A percentile compares a stretch with the other conserved stretches of the same genome.
These are phyloP conservation scores for Salix caprea DNA, from an alignment of 345 rosid species.

Conservation along the genomic window DNA sequence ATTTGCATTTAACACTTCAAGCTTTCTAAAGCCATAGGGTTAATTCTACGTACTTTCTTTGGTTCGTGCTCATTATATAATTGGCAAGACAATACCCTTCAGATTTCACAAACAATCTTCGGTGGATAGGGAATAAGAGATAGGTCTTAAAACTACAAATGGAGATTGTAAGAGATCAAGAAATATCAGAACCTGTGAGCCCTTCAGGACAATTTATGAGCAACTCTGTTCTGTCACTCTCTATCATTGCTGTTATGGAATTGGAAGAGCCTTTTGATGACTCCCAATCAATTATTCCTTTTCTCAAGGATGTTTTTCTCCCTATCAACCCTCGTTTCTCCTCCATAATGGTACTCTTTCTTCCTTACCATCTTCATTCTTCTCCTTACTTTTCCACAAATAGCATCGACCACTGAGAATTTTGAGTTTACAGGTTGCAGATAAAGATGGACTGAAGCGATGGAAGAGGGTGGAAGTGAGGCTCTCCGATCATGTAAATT, in stretches of 20 bases:
- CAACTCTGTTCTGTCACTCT: slow-evolving; percentile 25
- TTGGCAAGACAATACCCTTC: not conserved
- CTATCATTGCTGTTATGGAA: slow-evolving; percentile 27
- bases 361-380: not conserved
- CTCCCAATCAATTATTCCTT: not conserved
- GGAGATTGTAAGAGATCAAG: slow-evolving; percentile 14
- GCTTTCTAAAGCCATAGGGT: not conserved
- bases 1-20: not conserved
- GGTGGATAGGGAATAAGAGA: not conserved
- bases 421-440: slow-evolving; percentile 22
- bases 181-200: slow-evolving; percentile 28
- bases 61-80: not conserved
- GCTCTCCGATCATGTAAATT: slow-evolving; percentile 23
- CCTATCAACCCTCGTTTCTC: slow-evolving; percentile 42
- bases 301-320: slow-evolving; percentile 29
- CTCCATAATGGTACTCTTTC: slow-evolving; percentile 31
- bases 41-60: not conserved
- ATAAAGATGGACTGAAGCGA: slow-evolving; percentile 17
- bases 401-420: too few relatives aligned
- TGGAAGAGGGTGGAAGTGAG: slow-evolving; percentile 41
- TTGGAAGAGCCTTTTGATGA: slow-evolving; percentile 26
- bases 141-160: not conserved
- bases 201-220: slow-evolving; percentile 32
- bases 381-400: not conserved
- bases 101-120: not conserved